phyloP scores from a whole-genome alignment of 306 rosid genomes.

The Datisca glomerata region DNA sequence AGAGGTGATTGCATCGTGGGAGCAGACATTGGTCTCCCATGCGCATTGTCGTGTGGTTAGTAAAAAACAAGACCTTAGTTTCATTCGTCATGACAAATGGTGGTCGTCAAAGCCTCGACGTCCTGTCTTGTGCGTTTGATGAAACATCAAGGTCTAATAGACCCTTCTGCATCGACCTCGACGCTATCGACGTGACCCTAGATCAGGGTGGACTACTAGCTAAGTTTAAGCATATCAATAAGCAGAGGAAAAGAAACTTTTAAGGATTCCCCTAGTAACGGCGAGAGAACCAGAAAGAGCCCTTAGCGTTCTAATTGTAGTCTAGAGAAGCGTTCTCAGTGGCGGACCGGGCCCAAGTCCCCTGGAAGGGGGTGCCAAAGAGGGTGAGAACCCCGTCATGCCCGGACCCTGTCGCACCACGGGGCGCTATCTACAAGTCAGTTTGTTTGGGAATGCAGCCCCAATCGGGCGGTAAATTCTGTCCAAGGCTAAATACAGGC shows the following conservation, averaged over 20 bases:
- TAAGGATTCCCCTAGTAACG: neutral
- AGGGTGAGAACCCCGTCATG: no score
- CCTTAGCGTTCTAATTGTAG: no score
- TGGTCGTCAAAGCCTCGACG: neutral
- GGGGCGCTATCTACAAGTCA: no score
- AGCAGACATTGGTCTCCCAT: neutral
- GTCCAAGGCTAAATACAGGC: neutral
- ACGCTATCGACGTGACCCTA: neutral
- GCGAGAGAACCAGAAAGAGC: neutral
- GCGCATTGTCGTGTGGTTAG: neutral
- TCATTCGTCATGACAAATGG: neutral
- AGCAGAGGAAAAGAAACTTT: neutral
- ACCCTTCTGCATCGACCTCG: neutral
- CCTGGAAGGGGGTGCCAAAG: no score
- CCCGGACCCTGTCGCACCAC: no score
- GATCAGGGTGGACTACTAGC: no score
- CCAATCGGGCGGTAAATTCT: neutral
- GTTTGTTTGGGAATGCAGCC: neutral
- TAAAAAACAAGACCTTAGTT: neutral
- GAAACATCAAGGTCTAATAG: neutral
- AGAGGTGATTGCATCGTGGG: neutral
- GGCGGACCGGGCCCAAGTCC: slow-evolving; percentile 2
- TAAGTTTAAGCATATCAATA: neutral
- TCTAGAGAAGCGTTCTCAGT: neutral
- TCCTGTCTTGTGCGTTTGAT: neutral